These are phyloP conservation scores for Rhodotorula sp. DNA, from an alignment of 1,284 basidiomycete species.

Conservation along the genomic window DNA sequence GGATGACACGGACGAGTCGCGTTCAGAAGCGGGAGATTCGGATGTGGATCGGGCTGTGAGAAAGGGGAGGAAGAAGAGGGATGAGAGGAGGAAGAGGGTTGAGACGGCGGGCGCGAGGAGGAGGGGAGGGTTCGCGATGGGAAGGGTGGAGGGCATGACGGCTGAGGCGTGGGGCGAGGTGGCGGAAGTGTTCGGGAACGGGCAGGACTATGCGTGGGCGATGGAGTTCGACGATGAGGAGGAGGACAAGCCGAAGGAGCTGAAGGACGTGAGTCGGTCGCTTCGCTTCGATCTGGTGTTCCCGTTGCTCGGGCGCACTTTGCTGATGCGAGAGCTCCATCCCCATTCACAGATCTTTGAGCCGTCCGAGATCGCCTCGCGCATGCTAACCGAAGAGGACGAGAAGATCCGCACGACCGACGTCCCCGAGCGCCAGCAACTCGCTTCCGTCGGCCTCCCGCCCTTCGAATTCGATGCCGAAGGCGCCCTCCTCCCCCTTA, in stretches of 20 bases:
- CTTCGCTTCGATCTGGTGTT: neutral
- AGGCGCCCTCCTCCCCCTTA: constrained; percentile 53
- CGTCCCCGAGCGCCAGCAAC: constrained; percentile 94
- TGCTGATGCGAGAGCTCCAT: neutral
- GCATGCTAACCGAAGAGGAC: constrained; percentile 90
- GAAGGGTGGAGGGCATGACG: constrained; percentile 42
- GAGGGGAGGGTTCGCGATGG: constrained; percentile 79
- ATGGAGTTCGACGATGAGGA: constrained; percentile 73
- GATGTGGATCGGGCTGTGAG: constrained; percentile 36
- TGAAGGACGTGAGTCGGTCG: constrained; percentile 72
- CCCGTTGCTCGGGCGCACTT: neutral
- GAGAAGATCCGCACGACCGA: constrained; percentile 86
- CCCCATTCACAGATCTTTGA: constrained; percentile 86
- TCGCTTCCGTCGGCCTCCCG: constrained; percentile 80
- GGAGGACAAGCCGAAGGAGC: constrained; percentile 64
- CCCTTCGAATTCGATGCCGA: constrained; percentile 63
- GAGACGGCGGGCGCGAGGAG: constrained; percentile 60
- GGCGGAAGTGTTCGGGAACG: constrained; percentile 94
- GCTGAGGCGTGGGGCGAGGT: constrained; percentile 93
- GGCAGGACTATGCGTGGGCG: constrained; percentile 95
- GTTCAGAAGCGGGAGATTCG: constrained; percentile 20
- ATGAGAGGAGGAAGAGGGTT: constrained; percentile 45
- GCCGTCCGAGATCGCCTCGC: constrained; percentile 89
- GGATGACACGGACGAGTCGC: constrained; percentile 58
- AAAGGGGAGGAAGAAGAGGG: constrained; percentile 38